A percentile compares a stretch with the other conserved stretches of the same genome.
phyloP scores from a whole-genome alignment of 2,329 filamentous ascomycete genomes.

The Verticillium dahliae region DNA sequence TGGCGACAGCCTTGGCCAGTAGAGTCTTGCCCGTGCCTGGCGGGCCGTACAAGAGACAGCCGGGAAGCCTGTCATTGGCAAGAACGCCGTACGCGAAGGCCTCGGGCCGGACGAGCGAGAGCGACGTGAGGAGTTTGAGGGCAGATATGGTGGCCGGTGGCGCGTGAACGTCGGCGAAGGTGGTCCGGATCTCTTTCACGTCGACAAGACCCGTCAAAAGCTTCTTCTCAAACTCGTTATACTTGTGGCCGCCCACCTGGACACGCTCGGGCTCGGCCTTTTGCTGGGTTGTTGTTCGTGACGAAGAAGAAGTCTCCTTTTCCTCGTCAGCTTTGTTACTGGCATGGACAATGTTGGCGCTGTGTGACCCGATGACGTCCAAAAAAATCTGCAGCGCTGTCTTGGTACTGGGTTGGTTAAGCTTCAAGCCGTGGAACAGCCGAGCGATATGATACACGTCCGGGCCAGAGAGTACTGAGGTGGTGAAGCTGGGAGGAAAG shows the following conservation, averaged over 20 bases:
- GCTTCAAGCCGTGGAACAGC: slow-evolving; percentile 8
- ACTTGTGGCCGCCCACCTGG: slow-evolving; percentile 27
- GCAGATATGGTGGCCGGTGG: slow-evolving; percentile 78
- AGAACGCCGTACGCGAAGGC: slow-evolving; percentile 96
- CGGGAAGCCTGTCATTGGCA: slow-evolving; percentile 83
- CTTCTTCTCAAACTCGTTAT: slow-evolving; percentile 74
- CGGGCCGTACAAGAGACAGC: slow-evolving; percentile 80
- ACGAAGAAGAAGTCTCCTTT: slow-evolving; percentile 12
- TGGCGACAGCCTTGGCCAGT: slow-evolving; percentile 62
- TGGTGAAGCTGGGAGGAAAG: slow-evolving; percentile 6
- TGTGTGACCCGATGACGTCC: slow-evolving; percentile 11
- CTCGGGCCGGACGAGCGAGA: slow-evolving; percentile 81
- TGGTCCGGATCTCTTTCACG: slow-evolving; percentile 73
- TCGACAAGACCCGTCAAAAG: slow-evolving; percentile 78
- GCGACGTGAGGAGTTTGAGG: slow-evolving; percentile 78
- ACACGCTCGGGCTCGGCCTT: slow-evolving; percentile 10
- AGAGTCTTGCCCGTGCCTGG: slow-evolving; percentile 74
- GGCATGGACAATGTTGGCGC: slow-evolving; percentile 6
- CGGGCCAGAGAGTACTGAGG: slow-evolving; percentile 27
- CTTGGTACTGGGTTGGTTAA: background rate
- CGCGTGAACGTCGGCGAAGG: slow-evolving; percentile 81
- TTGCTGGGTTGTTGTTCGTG: slow-evolving; percentile 1
- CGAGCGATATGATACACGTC: slow-evolving; percentile 32
- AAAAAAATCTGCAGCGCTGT: slow-evolving; percentile 8
- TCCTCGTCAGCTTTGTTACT: slow-evolving; percentile 7